Base-by-base conservation (phyloP, 2,329 filamentous ascomycete species). In the Chrysoporthe puriensis region DNA sequence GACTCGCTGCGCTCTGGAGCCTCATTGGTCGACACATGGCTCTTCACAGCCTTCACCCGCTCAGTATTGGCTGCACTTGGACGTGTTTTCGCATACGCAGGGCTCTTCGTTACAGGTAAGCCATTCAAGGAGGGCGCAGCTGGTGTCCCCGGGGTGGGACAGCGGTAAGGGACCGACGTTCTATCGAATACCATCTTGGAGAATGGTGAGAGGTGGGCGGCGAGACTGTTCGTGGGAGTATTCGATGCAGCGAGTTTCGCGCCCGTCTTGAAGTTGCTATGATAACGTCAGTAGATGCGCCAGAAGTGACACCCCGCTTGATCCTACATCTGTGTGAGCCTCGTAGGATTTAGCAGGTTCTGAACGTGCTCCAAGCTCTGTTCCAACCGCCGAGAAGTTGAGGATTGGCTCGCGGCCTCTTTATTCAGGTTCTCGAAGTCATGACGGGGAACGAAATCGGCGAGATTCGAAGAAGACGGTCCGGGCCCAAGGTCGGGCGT, bases 291-390 rank as follows among this genome's bases (percentile, higher is more conserved):
- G 75, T n/a, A 71, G 61, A 66, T 69, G 60, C 69, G 57, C 54
- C 63, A 2, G 21, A 18, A 14, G 14, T 46, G 40, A 34, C 54
- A 42, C 26, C 32, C 21, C 11, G 3, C 43, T 32, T 46, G 48
- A 63, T 74, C 83, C 76, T 79, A 92, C 90, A 87, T 92, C 73
- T 90, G 81, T 11, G 91, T 90, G 70, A 91, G 82, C 69, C 90
- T 89, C n/a, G 90, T 86, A 1, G 89, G 86, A 74, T 89, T 88
- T 66, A 97, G 79, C 52, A 97, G 85, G 70, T 90, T 88, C 67
- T 92, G 87, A 42, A 97, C 83, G 76, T 95, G 90, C 73, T 91
- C 86, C 58, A 94, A 83, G 13, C 89, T 90, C 72, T 90, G 88
- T 72, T 92, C 90, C 59, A 94, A 81, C 71, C 88, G 86, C 75